phyloP scores from a whole-genome alignment of 1,284 basidiomycete genomes.

The Schizopora paradoxa region DNA sequence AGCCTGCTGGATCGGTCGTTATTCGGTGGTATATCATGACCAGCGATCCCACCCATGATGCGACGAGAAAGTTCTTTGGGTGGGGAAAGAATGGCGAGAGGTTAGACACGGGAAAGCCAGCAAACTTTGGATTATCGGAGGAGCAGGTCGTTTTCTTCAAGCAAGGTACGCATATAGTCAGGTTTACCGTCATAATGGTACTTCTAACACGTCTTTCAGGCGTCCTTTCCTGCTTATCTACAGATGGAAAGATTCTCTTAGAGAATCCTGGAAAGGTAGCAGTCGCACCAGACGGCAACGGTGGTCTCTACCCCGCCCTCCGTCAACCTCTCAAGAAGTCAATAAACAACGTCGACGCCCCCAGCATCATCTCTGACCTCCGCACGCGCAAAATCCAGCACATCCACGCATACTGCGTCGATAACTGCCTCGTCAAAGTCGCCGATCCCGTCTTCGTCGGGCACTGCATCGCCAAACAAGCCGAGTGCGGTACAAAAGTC shows the following conservation, averaged over 20 bases:
- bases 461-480: constrained; percentile 80
- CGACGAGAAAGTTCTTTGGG: constrained; percentile 82
- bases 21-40: constrained; percentile 99
- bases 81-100: constrained; percentile 13
- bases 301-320: constrained; percentile 93
- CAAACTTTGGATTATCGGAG: constrained; percentile 82
- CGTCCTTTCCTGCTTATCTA: constrained; percentile 90
- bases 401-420: constrained; percentile 95
- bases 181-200: constrained; percentile 3
- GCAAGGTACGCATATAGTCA: constrained; percentile 64
- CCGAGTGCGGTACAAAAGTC: constrained; percentile 93
- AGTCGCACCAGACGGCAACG: constrained; percentile 97
- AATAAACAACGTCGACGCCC: constrained; percentile 38
- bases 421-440: constrained; percentile 97
- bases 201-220: constrained; percentile 44
- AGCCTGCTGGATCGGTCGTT: constrained; percentile 52
- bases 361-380: constrained; percentile 84
- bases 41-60: constrained; percentile 86
- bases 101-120: constrained; percentile 42
- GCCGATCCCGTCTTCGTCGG: constrained; percentile 97
- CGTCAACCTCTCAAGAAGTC: constrained; percentile 68
- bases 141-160: constrained; percentile 90
- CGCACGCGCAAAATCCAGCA: constrained; percentile 75
- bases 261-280: constrained; percentile 75
- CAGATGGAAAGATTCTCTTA: constrained; percentile 92